Percentiles rank a stretch among this genome's conserved stretches.
Evolutionary conservation across 352 stramenopile genomes (phyloP).

Genomic region (Blastocystis sp.): DNA sequence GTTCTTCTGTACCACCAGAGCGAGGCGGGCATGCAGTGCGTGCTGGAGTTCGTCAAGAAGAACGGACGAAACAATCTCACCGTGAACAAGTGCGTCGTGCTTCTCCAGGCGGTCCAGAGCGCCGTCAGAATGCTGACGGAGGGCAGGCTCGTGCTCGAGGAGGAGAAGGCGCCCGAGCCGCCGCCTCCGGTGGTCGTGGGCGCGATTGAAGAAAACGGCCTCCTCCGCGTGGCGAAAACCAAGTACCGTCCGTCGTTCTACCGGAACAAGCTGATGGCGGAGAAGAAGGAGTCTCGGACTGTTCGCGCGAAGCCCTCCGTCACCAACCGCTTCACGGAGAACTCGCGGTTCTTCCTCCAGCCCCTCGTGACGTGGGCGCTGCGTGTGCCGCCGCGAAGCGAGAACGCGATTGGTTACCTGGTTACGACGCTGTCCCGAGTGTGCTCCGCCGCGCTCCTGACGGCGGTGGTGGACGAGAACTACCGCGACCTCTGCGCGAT

Average conservation of each 20-base stretch:
- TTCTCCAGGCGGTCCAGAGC: constrained; percentile 7
- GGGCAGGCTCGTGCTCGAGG: not conserved
- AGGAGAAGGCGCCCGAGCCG: not conserved
- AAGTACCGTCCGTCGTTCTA: constrained; percentile 54
- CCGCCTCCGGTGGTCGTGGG: not conserved
- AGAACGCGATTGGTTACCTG: not conserved
- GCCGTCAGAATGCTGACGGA: not conserved
- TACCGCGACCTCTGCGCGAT: constrained; percentile 1
- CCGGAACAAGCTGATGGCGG: constrained; percentile 3
- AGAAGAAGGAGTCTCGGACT: not conserved
- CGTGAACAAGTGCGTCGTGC: constrained; percentile 5
- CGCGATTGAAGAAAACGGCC: not conserved
- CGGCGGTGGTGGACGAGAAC: not conserved
- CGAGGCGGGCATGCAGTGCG: not conserved
- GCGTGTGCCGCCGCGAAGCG: constrained; percentile 39
- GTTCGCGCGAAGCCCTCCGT: not conserved
- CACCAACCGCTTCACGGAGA: constrained; percentile 29
- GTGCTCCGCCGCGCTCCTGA: constrained; percentile 14
- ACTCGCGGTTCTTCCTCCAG: not conserved
- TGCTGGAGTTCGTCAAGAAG: constrained; percentile 37
- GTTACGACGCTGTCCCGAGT: constrained; percentile 1
- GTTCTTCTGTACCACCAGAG: not conserved
- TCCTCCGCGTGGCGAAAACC: constrained; percentile 44
- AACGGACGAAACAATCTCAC: constrained; percentile 31
- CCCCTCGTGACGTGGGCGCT: constrained; percentile 25